Conservation (phyloP, 2,329 filamentous ascomycete species). For the Aspergillus texensis region DNA sequence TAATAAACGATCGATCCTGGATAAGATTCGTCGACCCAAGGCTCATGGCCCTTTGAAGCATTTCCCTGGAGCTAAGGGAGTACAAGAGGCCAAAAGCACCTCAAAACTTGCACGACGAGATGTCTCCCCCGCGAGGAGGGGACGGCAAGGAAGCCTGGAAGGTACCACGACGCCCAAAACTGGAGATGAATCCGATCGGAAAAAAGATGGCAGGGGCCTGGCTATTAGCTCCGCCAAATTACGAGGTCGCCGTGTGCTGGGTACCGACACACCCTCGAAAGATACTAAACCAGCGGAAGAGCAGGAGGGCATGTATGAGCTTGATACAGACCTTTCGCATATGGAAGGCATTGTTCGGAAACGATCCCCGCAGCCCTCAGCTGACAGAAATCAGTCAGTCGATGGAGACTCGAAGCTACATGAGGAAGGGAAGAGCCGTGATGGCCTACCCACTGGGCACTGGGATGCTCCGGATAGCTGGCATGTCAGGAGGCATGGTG, state of each 20-base stretch:
- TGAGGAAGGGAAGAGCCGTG: conserved; percentile 32
- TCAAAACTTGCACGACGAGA: conserved; percentile 35
- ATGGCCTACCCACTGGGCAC: conserved; percentile 54
- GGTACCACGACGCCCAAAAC: conserved; percentile 25
- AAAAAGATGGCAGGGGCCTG: conserved; percentile 40
- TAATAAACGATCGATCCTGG: conserved; percentile 54
- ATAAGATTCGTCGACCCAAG: conserved; percentile 55
- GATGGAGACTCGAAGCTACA: conserved; percentile 37
- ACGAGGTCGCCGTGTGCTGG: conserved; percentile 30
- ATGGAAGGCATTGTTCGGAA: conserved; percentile 89
- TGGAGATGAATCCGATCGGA: conserved; percentile 41
- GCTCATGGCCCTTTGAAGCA: conserved; percentile 40
- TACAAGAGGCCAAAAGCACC: conserved; percentile 30
- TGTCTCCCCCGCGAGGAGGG: conserved; percentile 33
- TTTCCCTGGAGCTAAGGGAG: conserved; percentile 32
- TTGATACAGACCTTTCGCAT: conserved; percentile 85
- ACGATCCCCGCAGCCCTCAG: conserved; percentile 69
- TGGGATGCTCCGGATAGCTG: conserved; percentile 98
- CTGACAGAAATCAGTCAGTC: conserved; percentile 52
- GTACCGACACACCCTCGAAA: conserved; percentile 15
- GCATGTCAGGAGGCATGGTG: conserved; percentile 72
- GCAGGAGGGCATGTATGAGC: conserved; percentile 64
- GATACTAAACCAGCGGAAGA: conserved; percentile 52
- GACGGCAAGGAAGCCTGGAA: conserved; percentile 42
- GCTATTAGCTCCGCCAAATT: conserved; percentile 38